phyloP scores from a whole-genome alignment of 805 yeast genomes.

The Priceomyces haplophilus region DNA sequence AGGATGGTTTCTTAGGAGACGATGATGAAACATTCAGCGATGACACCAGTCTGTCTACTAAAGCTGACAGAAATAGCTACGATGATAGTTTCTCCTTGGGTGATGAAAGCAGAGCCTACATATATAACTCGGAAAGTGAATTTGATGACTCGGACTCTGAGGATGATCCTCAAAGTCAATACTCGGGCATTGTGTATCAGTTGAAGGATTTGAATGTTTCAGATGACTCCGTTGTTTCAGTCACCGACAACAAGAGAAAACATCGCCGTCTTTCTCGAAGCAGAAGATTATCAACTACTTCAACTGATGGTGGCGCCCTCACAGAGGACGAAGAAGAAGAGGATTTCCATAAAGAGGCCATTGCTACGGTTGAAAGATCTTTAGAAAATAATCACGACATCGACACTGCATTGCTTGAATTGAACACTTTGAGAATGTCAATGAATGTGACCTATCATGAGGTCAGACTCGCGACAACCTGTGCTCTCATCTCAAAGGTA shows the following conservation, averaged over 20 bases:
- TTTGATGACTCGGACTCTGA: conserved; percentile 43
- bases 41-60: conserved; percentile 18
- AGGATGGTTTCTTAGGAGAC: conserved; percentile 20
- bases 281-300: conserved; percentile 36
- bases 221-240: conserved; percentile 57
- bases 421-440: conserved; percentile 94
- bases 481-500: conserved; percentile 67
- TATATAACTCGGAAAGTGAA: conserved; percentile 48
- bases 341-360: conserved; percentile 84
- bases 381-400: conserved; percentile 88
- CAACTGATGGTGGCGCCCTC: conserved; percentile 33
- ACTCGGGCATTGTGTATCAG: conserved; percentile 45
- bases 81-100: conserved; percentile 46
- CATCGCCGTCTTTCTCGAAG: conserved; percentile 20
- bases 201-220: conserved; percentile 49
- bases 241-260: conserved; percentile 42
- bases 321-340: conserved; percentile 46
- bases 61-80: conserved; percentile 14
- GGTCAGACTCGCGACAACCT: conserved; percentile 77
- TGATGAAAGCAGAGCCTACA: conserved; percentile 47
- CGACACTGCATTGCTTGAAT: conserved; percentile 88
- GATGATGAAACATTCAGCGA: conserved; percentile 26
- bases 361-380: conserved; percentile 89
- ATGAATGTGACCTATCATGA: conserved; percentile 94
- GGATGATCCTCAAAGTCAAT: conserved; percentile 25